A percentile compares a stretch with the other conserved stretches of the same genome.
phyloP scores from a whole-genome alignment of 768 basidiomycete genomes.

The Boletus speciosus region DNA sequence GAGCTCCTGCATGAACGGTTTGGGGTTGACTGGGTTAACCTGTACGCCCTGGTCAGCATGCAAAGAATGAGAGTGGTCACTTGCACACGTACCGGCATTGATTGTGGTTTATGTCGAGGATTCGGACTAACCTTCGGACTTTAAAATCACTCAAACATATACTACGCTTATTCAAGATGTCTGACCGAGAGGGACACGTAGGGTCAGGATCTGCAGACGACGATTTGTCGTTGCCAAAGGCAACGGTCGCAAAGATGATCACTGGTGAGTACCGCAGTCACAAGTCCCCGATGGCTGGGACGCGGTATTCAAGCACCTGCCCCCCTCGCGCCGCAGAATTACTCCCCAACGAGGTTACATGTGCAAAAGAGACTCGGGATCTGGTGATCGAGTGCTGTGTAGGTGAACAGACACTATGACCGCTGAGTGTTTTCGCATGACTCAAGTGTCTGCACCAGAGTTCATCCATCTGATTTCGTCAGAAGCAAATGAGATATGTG shows the following conservation, averaged over 20 bases:
- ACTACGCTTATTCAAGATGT: slow-evolving; percentile 50
- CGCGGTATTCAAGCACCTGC: slow-evolving; percentile 7
- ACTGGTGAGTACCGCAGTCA: slow-evolving; percentile 50
- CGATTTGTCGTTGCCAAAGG: slow-evolving; percentile 92
- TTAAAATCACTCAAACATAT: slow-evolving; percentile 30
- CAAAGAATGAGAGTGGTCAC: neutral
- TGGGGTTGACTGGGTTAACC: slow-evolving; percentile 95
- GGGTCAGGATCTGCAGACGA: slow-evolving; percentile 73
- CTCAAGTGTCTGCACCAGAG: slow-evolving; percentile 50
- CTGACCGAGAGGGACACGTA: slow-evolving; percentile 81
- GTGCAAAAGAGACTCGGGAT: slow-evolving; percentile 96
- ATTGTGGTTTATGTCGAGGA: neutral
- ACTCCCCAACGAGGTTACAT: slow-evolving; percentile 81
- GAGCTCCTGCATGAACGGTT: slow-evolving; percentile 97
- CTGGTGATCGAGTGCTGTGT: slow-evolving; percentile 98
- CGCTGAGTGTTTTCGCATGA: slow-evolving; percentile 1
- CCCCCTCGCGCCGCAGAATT: slow-evolving; percentile 56
- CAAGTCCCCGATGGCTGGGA: neutral
- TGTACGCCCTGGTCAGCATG: slow-evolving; percentile 28
- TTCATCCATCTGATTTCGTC: slow-evolving; percentile 97
- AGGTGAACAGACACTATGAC: slow-evolving; percentile 61
- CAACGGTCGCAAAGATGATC: slow-evolving; percentile 97
- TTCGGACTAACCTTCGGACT: slow-evolving; percentile 32
- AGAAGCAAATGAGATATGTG: slow-evolving; percentile 97
- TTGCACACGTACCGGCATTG: slow-evolving; percentile 16